These are phyloP conservation scores for Linum tenue DNA, from an alignment of 345 rosid species.

Conservation along the genomic window DNA sequence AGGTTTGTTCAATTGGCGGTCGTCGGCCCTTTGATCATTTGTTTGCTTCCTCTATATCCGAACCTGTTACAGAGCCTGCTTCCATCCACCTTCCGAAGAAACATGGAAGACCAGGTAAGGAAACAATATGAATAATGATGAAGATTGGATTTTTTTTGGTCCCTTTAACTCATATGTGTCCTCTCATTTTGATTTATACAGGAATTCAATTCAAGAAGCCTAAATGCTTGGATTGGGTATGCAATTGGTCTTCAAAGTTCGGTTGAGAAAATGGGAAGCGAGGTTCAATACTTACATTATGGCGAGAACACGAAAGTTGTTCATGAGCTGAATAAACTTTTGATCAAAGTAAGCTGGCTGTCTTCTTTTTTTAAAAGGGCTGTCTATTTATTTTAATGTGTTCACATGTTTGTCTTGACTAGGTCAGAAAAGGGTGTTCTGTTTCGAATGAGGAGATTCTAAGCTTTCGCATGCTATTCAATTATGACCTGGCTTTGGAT, in stretches of 20 bases:
- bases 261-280: slow-evolving; percentile 85
- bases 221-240: slow-evolving; percentile 58
- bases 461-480: slow-evolving; percentile 65
- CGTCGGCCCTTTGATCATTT: slow-evolving; percentile 67
- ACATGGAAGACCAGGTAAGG: slow-evolving; percentile 66
- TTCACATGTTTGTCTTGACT: slow-evolving; percentile 10
- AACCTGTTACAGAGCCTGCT: slow-evolving; percentile 68
- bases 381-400: not conserved
- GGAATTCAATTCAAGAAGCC: slow-evolving; percentile 66
- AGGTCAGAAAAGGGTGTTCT: slow-evolving; percentile 57
- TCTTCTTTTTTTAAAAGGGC: not conserved
- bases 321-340: slow-evolving; percentile 56
- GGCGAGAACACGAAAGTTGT: slow-evolving; percentile 62
- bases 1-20: slow-evolving; percentile 78
- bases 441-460: slow-evolving; percentile 62
- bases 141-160: not conserved
- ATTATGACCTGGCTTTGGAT: slow-evolving; percentile 66
- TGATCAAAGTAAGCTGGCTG: slow-evolving; percentile 43
- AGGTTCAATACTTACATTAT: slow-evolving; percentile 63
- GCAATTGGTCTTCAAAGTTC: slow-evolving; percentile 79
- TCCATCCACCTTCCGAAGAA: slow-evolving; percentile 74
- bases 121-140: not conserved
- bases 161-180: not conserved
- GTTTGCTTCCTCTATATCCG: slow-evolving; percentile 56
- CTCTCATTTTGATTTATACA: slow-evolving; percentile 17